Percentiles rank a stretch among this genome's conserved stretches.
Conservation (phyloP, 2,329 filamentous ascomycete species). For the Monilinia vaccinii-corymbosi region DNA sequence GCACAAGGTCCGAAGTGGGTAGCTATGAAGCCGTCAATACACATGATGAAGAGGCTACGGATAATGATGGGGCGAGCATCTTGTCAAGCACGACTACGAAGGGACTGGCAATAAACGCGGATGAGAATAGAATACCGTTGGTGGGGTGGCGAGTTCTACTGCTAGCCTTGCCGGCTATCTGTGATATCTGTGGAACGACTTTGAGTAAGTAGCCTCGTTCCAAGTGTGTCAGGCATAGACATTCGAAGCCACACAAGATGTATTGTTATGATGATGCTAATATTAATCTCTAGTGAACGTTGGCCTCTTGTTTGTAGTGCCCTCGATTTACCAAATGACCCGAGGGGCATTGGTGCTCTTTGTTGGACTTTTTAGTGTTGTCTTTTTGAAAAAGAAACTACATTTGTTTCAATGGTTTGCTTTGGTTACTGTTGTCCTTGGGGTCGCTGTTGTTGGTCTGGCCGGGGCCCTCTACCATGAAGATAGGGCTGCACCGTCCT, state of each 20-base stretch:
- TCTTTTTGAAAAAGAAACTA: constrained; percentile 75
- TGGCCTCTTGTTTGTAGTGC: constrained; percentile 84
- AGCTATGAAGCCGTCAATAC: constrained; percentile 57
- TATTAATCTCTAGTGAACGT: constrained; percentile 69
- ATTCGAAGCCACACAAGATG: background rate
- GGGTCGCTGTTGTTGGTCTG: constrained; percentile 82
- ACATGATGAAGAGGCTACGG: constrained; percentile 29
- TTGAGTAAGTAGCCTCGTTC: constrained; percentile 5
- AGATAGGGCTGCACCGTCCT: constrained; percentile 32
- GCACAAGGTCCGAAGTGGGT: constrained; percentile 38
- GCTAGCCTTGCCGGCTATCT: constrained; percentile 78
- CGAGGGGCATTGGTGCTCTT: constrained; percentile 90
- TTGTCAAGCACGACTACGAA: constrained; percentile 41
- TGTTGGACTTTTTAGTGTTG: constrained; percentile 87
- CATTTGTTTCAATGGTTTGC: constrained; percentile 88
- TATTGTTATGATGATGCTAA: background rate
- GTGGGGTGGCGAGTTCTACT: constrained; percentile 63
- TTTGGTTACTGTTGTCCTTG: constrained; percentile 75
- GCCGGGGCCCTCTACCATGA: constrained; percentile 76
- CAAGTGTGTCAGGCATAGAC: background rate
- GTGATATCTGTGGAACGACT: constrained; percentile 90
- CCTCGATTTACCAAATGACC: constrained; percentile 98
- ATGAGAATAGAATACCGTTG: constrained; percentile 51
- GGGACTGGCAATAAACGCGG: constrained; percentile 38
- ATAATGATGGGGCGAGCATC: constrained; percentile 35